Evolutionary conservation across 179 eudicot species (phyloP).

Genomic region (Spinacia oleracea): DNA sequence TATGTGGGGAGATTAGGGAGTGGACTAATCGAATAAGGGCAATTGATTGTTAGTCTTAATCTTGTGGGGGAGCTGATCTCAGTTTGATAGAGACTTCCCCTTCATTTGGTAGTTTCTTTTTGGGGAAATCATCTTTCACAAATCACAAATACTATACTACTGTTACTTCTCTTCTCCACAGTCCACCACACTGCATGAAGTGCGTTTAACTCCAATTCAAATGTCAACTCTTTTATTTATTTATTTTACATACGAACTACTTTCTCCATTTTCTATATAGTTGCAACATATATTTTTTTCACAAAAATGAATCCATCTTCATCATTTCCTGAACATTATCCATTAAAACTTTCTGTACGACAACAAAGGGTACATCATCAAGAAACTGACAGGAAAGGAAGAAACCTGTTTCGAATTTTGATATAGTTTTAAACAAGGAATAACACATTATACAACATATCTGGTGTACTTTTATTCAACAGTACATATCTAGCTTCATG

Average conservation of each 20-base stretch:
- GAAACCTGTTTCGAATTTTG: neutral
- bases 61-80: conserved; percentile 15
- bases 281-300: too few species aligned
- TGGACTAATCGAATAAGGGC: conserved; percentile 4
- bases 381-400: neutral
- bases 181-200: neutral
- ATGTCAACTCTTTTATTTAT: too few species aligned
- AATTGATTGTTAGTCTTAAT: conserved; percentile 14
- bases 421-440: neutral
- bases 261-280: too few species aligned
- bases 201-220: neutral
- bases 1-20: neutral
- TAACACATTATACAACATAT: neutral
- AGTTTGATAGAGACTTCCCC: conserved; percentile 1
- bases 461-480: neutral
- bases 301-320: too few species aligned
- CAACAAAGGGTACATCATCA: neutral
- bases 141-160: neutral
- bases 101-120: neutral
- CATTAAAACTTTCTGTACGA: neutral
- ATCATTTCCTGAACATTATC: too few species aligned
- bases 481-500: neutral
- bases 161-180: neutral
- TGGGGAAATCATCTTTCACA: neutral
- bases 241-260: too few species aligned